A percentile compares a stretch with the other conserved stretches of the same genome.
Conservation (phyloP, 441 rosid genomes). For the Erysimum pusillum region DNA sequence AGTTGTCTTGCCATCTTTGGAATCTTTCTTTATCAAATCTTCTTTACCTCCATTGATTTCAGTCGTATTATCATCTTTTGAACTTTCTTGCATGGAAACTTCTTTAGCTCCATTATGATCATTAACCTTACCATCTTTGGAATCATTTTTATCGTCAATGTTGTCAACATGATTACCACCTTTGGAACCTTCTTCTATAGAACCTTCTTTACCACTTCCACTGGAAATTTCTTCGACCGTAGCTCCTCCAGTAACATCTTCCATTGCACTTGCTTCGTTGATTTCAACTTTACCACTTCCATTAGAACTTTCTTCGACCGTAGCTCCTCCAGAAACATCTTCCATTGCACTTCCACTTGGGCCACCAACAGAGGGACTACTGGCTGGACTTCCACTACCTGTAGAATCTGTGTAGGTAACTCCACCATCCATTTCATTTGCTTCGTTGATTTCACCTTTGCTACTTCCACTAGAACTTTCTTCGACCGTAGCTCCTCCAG, state of each 20-base stretch:
- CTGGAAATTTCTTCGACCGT: neutral
- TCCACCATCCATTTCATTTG: neutral
- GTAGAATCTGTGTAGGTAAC: neutral
- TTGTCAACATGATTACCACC: neutral
- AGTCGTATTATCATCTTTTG: neutral
- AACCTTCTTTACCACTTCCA: neutral
- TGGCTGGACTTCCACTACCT: neutral
- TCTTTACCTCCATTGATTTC: neutral
- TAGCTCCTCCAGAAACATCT: neutral
- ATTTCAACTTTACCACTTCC: constrained; percentile 3
- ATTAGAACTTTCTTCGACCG: neutral
- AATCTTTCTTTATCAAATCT: neutral
- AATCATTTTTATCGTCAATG: neutral
- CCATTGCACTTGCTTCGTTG: constrained; percentile 2
- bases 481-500: neutral
- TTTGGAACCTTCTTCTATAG: neutral
- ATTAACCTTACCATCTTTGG: neutral
- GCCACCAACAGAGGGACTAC: neutral
- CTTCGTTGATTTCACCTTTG: neutral
- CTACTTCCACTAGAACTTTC: neutral
- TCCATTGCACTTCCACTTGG: constrained; percentile 1
- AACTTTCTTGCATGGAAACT: neutral
- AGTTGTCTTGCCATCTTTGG: neutral
- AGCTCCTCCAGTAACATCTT: neutral
- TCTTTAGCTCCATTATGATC: neutral